Evolutionary conservation across 306 rosid genomes (phyloP).

Genomic region (Prunus campanulata): DNA sequence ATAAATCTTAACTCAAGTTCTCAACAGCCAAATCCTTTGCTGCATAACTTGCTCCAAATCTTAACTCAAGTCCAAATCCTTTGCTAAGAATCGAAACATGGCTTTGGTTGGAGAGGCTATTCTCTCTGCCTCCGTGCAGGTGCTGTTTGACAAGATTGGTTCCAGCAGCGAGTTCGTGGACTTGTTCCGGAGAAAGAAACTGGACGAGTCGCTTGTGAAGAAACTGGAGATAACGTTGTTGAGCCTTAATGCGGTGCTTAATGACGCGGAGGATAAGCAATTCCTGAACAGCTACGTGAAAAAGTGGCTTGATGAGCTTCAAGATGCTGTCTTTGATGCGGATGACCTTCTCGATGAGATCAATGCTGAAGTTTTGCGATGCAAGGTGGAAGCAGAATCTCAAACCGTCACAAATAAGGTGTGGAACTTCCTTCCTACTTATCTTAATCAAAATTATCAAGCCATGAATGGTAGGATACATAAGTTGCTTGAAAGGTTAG

Average conservation of each 20-base stretch:
- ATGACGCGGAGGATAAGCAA: constrained; percentile 2
- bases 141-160: not conserved
- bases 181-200: not conserved
- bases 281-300: not conserved
- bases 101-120: not conserved
- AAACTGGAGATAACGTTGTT: not conserved
- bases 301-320: not conserved
- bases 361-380: not conserved
- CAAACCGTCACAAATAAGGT: not conserved
- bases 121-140: not conserved
- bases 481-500: not conserved
- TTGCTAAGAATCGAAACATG: not conserved
- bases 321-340: not conserved
- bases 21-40: too few species aligned
- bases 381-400: not conserved
- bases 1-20: too few species aligned
- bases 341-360: not conserved
- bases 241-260: not conserved
- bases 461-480: not conserved
- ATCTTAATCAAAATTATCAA: not conserved
- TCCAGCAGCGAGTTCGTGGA: not conserved
- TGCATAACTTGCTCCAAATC: too few species aligned
- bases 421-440: constrained; percentile 1
- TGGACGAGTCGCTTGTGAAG: not conserved
- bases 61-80: too few species aligned